phyloP scores from a whole-genome alignment of 2,329 filamentous ascomycete genomes.

The Chaetomium sp. region DNA sequence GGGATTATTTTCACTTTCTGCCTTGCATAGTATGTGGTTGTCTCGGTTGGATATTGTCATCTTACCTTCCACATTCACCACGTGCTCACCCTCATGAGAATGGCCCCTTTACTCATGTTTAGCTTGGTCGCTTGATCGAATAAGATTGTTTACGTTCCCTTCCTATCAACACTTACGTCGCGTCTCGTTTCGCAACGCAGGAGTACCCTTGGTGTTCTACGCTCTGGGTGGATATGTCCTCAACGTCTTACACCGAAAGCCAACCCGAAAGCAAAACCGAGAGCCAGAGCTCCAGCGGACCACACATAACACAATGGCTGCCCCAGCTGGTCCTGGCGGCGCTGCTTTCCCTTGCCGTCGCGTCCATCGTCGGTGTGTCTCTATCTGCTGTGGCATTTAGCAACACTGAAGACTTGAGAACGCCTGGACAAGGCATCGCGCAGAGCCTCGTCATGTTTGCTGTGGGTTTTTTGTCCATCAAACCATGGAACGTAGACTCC shows the following conservation, averaged over 20 bases:
- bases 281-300: conserved; percentile 21
- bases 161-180: no score
- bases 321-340: conserved; percentile 19
- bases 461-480: conserved; percentile 14
- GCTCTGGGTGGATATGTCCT: conserved; percentile 7
- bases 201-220: background rate
- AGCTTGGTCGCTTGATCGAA: background rate
- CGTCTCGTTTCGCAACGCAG: background rate
- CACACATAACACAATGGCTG: conserved; percentile 19
- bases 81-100: background rate
- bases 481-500: background rate
- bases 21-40: background rate
- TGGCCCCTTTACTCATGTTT: background rate
- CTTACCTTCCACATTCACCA: background rate
- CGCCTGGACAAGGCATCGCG: conserved; percentile 18
- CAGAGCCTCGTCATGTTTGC: conserved; percentile 32
- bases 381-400: conserved; percentile 26
- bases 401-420: conserved; percentile 13
- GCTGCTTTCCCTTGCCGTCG: conserved; percentile 15
- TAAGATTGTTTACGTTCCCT: background rate
- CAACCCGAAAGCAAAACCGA: conserved; percentile 22
- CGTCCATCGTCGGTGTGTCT: conserved; percentile 18
- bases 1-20: conserved; percentile 9
- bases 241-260: conserved; percentile 16
- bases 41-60: background rate